Evolutionary conservation across 768 basidiomycete genomes (phyloP).

Genomic region (Leccinellum rugosiceps): DNA sequence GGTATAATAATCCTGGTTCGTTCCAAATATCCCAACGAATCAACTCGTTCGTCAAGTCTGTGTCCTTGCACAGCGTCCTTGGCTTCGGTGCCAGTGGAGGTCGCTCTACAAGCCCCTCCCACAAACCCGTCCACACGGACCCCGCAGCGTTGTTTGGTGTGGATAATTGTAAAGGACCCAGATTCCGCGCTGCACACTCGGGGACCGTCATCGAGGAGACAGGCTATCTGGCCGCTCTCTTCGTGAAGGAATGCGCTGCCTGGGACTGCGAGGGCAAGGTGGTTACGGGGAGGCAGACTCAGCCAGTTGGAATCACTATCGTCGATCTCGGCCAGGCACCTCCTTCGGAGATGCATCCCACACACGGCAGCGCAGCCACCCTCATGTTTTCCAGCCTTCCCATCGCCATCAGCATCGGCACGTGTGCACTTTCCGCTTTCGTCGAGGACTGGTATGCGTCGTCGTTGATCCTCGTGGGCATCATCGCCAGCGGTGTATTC

Average conservation of each 20-base stretch:
- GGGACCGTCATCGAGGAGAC: slow-evolving; percentile 46
- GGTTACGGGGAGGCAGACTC: slow-evolving; percentile 9
- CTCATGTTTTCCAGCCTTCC: slow-evolving; percentile 16
- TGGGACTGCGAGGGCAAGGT: slow-evolving; percentile 9
- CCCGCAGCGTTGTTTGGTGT: slow-evolving; percentile 8
- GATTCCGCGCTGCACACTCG: slow-evolving; percentile 71
- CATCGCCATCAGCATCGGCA: slow-evolving; percentile 18
- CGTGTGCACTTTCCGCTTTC: slow-evolving; percentile 19
- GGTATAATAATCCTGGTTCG: slow-evolving; percentile 36
- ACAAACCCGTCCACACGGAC: slow-evolving; percentile 4
- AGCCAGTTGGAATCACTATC: slow-evolving; percentile 10
- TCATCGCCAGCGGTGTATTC: slow-evolving; percentile 29
- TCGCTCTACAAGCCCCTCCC: slow-evolving; percentile 1
- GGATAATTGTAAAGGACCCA: slow-evolving; percentile 40
- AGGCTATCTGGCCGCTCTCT: slow-evolving; percentile 57
- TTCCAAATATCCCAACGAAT: slow-evolving; percentile 26
- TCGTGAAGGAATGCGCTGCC: slow-evolving; percentile 11
- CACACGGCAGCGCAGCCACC: not conserved
- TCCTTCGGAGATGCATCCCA: slow-evolving; percentile 4
- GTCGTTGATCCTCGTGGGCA: slow-evolving; percentile 30
- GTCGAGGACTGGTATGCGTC: slow-evolving; percentile 27
- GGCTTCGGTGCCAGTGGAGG: not conserved
- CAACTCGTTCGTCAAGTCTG: slow-evolving; percentile 14
- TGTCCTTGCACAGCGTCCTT: not conserved
- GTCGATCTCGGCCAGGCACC: slow-evolving; percentile 11